Conservation (phyloP, 1,139 yeast species). For the Trichomonascaceae sp. region DNA sequence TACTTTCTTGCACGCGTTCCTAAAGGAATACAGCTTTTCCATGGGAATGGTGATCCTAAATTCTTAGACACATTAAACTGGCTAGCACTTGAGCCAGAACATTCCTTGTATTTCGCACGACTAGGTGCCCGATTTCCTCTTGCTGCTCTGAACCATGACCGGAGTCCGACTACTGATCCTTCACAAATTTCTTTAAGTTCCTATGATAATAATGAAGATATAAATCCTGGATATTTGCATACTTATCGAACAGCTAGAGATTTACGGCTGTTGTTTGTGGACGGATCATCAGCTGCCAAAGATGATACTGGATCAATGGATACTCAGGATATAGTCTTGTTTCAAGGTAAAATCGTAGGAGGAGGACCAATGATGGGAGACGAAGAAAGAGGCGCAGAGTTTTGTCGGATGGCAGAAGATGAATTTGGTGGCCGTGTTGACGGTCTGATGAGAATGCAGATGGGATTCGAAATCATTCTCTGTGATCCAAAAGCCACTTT, state of each 20-base stretch:
- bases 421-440: background rate
- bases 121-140: background rate
- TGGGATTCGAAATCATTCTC: background rate
- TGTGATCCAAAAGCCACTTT: background rate
- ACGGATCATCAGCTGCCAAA: background rate
- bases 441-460: background rate
- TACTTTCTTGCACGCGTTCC: background rate
- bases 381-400: background rate
- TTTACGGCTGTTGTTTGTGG: background rate
- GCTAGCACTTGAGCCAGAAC: background rate
- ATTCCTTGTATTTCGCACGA: background rate
- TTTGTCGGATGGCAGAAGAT: background rate
- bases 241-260: background rate
- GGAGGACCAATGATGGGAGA: background rate
- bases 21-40: background rate
- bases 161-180: background rate
- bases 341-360: background rate
- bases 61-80: background rate
- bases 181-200: background rate
- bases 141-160: background rate
- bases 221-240: background rate
- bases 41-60: background rate
- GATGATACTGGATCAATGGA: background rate
- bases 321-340: background rate
- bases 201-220: background rate